Percentiles rank a stretch among this genome's conserved stretches.
Conservation (phyloP, 805 yeast genomes). For the Suhomyces xylopsoci region DNA sequence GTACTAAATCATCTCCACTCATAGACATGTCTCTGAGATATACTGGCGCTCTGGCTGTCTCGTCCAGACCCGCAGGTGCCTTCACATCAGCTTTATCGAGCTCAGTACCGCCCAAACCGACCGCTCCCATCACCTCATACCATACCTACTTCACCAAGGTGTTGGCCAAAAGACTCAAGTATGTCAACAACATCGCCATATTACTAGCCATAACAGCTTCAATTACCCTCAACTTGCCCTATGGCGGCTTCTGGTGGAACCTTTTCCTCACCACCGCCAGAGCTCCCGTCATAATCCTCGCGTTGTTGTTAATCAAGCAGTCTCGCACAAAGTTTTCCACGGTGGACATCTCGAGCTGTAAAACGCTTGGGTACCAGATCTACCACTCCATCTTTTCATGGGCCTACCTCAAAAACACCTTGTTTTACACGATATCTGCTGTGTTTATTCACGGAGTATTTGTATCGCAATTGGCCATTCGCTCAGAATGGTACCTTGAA, state of each 20-base stretch:
- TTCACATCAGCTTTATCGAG: neutral
- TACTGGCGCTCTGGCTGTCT: neutral
- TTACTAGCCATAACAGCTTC: slow-evolving; percentile 25
- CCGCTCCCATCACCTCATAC: slow-evolving; percentile 14
- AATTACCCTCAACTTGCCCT: slow-evolving; percentile 25
- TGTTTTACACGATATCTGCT: slow-evolving; percentile 23
- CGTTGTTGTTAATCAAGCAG: slow-evolving; percentile 26
- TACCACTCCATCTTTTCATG: slow-evolving; percentile 18
- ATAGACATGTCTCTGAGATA: neutral
- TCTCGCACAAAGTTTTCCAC: slow-evolving; percentile 23
- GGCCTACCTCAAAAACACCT: slow-evolving; percentile 14
- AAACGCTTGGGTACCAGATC: slow-evolving; percentile 33
- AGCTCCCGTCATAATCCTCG: slow-evolving; percentile 30
- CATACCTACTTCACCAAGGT: slow-evolving; percentile 28
- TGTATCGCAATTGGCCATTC: slow-evolving; percentile 26
- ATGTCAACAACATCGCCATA: slow-evolving; percentile 28
- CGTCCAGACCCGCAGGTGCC: neutral
- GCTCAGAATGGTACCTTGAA: slow-evolving; percentile 26
- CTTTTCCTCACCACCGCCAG: slow-evolving; percentile 21
- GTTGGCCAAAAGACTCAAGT: slow-evolving; percentile 32
- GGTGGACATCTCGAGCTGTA: slow-evolving; percentile 30
- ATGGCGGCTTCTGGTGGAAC: slow-evolving; percentile 31
- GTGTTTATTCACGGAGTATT: slow-evolving; percentile 21
- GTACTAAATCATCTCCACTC: neutral
- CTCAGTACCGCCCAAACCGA: neutral